Evolutionary conservation across 768 basidiomycete species (phyloP).

Genomic region (Leccinellum rugosiceps): DNA sequence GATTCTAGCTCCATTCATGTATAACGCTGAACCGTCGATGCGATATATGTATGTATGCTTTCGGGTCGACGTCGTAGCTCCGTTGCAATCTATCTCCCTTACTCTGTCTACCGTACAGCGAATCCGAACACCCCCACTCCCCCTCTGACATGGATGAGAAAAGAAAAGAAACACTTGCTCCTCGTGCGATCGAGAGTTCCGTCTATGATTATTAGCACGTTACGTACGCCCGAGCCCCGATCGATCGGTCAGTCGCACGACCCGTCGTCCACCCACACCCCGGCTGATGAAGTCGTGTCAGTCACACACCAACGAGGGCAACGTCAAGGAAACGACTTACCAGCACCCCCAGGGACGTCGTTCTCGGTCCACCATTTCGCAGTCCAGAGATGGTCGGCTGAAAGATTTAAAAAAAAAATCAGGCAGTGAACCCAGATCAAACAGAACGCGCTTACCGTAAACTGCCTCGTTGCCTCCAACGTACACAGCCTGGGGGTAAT

Average conservation of each 20-base stretch:
- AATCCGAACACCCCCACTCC: background rate
- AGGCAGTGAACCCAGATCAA: background rate
- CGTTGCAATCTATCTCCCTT: background rate
- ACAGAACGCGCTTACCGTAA: slow-evolving; percentile 35
- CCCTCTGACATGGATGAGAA: background rate
- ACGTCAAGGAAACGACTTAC: slow-evolving; percentile 1
- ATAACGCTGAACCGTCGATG: background rate
- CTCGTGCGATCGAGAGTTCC: background rate
- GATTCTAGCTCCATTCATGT: background rate
- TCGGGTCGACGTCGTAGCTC: background rate
- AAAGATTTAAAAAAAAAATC: background rate
- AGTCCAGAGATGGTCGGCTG: slow-evolving; percentile 47
- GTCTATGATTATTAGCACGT: too few species aligned
- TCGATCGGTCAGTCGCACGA: slow-evolving; percentile 21
- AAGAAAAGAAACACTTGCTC: background rate
- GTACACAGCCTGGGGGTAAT: slow-evolving; percentile 27
- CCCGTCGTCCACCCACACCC: slow-evolving; percentile 36
- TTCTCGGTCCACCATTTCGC: slow-evolving; percentile 50
- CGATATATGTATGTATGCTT: background rate
- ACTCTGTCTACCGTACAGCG: background rate
- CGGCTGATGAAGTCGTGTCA: slow-evolving; percentile 12
- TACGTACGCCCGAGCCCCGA: too few species aligned
- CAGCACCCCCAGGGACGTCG: slow-evolving; percentile 32
- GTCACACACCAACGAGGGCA: background rate
- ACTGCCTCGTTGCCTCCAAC: slow-evolving; percentile 38